These are phyloP conservation scores for Mastigamoeba balamuthi DNA, from an alignment of 78 protist species.

Conservation along the genomic window DNA sequence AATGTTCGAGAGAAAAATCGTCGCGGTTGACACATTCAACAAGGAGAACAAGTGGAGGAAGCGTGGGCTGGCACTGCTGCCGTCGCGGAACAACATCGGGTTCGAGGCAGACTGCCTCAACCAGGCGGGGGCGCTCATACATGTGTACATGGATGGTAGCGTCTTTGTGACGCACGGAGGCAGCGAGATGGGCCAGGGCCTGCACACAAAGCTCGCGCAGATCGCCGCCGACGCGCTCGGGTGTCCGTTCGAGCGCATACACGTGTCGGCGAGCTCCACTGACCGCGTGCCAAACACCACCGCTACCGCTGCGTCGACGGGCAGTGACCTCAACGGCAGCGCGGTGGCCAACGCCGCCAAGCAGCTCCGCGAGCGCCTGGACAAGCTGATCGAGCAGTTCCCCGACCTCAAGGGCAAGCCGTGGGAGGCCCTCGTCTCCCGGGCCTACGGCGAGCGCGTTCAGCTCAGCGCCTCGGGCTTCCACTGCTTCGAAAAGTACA, in stretches of 20 bases:
- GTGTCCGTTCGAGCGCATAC: constrained; percentile 35
- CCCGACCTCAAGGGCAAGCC: constrained; percentile 4
- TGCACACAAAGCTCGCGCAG: constrained; percentile 76
- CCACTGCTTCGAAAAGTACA: constrained; percentile 10
- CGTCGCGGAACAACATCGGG: constrained; percentile 82
- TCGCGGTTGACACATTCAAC: no score
- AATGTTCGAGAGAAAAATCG: no score
- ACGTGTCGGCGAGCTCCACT: constrained; percentile 72
- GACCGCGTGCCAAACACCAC: constrained; percentile 73
- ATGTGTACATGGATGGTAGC: constrained; percentile 84
- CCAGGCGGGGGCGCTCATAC: constrained; percentile 71
- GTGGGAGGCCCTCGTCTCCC: constrained; percentile 23
- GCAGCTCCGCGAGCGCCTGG: constrained; percentile 52
- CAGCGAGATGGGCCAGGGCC: constrained; percentile 94
- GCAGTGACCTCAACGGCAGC: constrained; percentile 83
- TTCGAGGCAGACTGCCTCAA: constrained; percentile 72
- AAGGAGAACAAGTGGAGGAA: constrained; percentile 62
- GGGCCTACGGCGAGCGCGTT: constrained; percentile 66
- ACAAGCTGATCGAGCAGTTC: constrained; percentile 27
- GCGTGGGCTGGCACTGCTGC: constrained; percentile 78
- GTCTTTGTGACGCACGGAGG: constrained; percentile 91
- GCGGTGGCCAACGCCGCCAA: constrained; percentile 86
- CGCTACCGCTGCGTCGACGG: constrained; percentile 85
- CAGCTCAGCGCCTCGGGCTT: constrained; percentile 77
- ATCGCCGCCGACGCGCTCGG: constrained; percentile 70